Percentiles rank a stretch among this genome's conserved stretches.
phyloP scores from a whole-genome alignment of 805 yeast species.

The Wickerhamiella vanderwaltii region DNA sequence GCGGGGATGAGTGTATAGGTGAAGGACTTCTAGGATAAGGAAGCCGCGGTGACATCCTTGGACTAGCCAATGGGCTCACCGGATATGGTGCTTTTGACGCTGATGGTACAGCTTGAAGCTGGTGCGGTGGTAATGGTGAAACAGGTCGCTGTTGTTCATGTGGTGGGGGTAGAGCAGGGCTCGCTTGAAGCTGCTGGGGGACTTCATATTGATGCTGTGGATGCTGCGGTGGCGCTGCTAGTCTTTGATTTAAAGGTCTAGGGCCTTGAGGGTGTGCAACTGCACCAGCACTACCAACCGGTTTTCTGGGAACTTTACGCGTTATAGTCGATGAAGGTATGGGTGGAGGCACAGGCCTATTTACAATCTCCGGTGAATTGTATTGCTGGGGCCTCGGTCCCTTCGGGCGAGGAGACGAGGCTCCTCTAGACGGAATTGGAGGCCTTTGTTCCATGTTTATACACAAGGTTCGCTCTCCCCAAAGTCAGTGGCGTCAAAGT shows the following conservation, averaged over 20 bases:
- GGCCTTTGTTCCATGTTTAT: background rate
- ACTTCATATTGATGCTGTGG: slow-evolving; percentile 1
- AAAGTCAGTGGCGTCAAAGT: too few relatives aligned
- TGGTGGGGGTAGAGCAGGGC: too few relatives aligned
- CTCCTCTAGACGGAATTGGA: slow-evolving; percentile 2
- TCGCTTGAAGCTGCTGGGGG: too few relatives aligned
- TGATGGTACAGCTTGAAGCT: too few relatives aligned
- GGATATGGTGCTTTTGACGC: background rate
- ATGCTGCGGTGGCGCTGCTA: slow-evolving; percentile 5
- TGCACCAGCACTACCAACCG: background rate
- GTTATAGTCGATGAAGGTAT: background rate
- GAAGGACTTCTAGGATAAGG: too few relatives aligned
- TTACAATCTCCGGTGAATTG: slow-evolving; percentile 9
- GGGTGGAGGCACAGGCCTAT: background rate
- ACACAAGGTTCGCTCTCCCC: too few relatives aligned
- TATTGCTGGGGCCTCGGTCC: slow-evolving; percentile 22
- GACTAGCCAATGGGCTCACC: slow-evolving; percentile 1
- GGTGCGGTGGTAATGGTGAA: too few relatives aligned
- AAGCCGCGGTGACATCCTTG: too few relatives aligned
- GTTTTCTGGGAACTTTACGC: slow-evolving; percentile 3
- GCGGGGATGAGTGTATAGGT: too few relatives aligned
- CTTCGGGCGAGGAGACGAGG: slow-evolving; percentile 13
- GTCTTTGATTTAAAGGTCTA: slow-evolving; percentile 3
- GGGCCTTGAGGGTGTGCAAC: slow-evolving; percentile 6
- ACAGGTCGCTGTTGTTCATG: too few relatives aligned